A percentile compares a stretch with the other conserved stretches of the same genome.
These are phyloP conservation scores for Acanthamoeba healyi DNA, from an alignment of 208 protist species.

Conservation along the genomic window DNA sequence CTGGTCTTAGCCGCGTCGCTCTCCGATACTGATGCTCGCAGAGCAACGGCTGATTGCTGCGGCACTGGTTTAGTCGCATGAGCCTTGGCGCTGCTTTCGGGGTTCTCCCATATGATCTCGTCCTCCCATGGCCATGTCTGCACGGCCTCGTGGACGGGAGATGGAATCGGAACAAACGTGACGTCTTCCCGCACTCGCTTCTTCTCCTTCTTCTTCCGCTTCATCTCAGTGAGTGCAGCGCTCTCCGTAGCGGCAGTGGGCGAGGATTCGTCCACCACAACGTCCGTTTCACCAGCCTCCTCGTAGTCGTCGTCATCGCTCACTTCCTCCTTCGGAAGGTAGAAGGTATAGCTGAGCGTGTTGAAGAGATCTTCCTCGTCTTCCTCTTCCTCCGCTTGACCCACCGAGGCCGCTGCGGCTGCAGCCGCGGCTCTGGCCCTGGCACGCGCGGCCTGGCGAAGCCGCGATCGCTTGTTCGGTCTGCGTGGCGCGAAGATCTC, in stretches of 20 bases:
- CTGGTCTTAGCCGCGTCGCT: background rate
- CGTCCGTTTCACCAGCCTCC: background rate
- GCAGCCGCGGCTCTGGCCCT: background rate
- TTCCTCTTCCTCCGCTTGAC: conserved; percentile 24
- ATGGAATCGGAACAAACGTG: background rate
- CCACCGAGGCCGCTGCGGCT: background rate
- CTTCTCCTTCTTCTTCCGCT: background rate
- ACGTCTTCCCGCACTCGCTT: background rate
- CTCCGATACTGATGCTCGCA: background rate
- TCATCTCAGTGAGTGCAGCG: background rate
- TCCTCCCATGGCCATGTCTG: conserved; percentile 61
- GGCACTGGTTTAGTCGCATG: background rate
- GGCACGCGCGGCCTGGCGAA: background rate
- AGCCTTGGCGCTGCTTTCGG: background rate
- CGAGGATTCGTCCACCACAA: background rate
- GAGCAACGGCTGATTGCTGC: background rate
- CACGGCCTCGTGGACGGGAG: conserved; percentile 23
- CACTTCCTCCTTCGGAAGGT: conserved; percentile 21
- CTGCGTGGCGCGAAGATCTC: conserved; percentile 59
- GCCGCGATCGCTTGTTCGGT: background rate
- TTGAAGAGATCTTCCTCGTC: conserved; percentile 54
- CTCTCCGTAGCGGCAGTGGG: background rate
- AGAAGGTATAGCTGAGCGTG: conserved; percentile 49
- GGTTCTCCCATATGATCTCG: conserved; percentile 65
- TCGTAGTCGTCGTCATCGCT: conserved; percentile 4